These are phyloP conservation scores for Bryum argenteum DNA, from an alignment of 225 moss, liverwort and hornwort genomes.

Conservation along the genomic window DNA sequence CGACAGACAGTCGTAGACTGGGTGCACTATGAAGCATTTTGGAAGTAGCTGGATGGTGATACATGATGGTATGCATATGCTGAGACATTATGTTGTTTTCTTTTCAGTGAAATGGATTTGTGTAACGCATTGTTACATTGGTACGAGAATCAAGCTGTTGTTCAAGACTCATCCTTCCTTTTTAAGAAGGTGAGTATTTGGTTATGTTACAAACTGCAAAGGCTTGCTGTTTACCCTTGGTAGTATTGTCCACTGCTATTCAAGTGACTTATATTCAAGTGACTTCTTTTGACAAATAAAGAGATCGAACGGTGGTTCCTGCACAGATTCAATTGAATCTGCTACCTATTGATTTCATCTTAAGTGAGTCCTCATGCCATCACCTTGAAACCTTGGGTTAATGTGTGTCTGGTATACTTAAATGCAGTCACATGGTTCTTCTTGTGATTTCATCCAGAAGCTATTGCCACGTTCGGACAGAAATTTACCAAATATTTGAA, in stretches of 20 bases:
- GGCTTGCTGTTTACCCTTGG: slow-evolving; percentile 5
- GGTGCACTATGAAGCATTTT: background rate
- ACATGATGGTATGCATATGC: background rate
- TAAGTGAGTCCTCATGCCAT: slow-evolving; percentile 42
- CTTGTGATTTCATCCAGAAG: slow-evolving; percentile 13
- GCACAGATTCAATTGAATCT: slow-evolving; percentile 65
- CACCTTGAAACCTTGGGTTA: background rate
- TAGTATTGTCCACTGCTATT: background rate
- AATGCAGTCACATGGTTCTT: slow-evolving; percentile 14
- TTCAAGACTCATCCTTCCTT: slow-evolving; percentile 26
- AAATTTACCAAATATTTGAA: background rate
- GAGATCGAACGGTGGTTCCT: slow-evolving; percentile 20
- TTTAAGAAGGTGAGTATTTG: slow-evolving; percentile 48
- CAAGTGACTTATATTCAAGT: background rate
- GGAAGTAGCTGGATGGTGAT: background rate
- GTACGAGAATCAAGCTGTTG: slow-evolving; percentile 50
- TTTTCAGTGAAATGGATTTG: slow-evolving; percentile 66
- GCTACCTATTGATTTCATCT: slow-evolving; percentile 55
- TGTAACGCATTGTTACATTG: slow-evolving; percentile 61
- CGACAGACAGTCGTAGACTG: background rate
- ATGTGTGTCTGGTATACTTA: background rate
- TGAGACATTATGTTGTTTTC: slow-evolving; percentile 3
- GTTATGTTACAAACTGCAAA: background rate
- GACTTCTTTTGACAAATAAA: slow-evolving; percentile 7
- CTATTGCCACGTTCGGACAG: slow-evolving; percentile 2